Percentiles rank a stretch among this genome's conserved stretches.
These are phyloP conservation scores for Eruca vesicaria DNA, from an alignment of 441 rosid species.

Conservation along the genomic window DNA sequence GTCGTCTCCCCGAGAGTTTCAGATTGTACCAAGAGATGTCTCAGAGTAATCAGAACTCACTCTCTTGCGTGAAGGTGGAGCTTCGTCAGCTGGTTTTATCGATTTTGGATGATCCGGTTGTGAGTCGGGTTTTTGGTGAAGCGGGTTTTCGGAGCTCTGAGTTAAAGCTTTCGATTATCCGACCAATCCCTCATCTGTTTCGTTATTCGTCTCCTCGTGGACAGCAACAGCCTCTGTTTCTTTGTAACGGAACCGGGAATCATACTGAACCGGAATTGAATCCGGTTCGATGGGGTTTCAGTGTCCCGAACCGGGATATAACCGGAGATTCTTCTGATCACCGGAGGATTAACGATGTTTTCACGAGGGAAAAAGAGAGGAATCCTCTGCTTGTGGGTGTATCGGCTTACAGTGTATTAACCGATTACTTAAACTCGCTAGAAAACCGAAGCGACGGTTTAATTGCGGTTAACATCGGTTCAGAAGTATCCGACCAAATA, in stretches of 20 bases:
- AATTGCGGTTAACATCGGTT: slow-evolving; percentile 40
- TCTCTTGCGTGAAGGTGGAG: slow-evolving; percentile 71
- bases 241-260: slow-evolving; percentile 46
- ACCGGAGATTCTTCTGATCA: slow-evolving; percentile 51
- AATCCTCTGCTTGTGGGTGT: slow-evolving; percentile 79
- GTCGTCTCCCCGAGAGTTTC: slow-evolving; percentile 83
- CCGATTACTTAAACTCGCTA: slow-evolving; percentile 43
- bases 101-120: slow-evolving; percentile 88
- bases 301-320: slow-evolving; percentile 43
- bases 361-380: slow-evolving; percentile 46
- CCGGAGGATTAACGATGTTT: slow-evolving; percentile 53
- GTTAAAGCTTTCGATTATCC: slow-evolving; percentile 70
- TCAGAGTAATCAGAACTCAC: slow-evolving; percentile 40
- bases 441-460: slow-evolving; percentile 45
- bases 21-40: slow-evolving; percentile 64
- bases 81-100: slow-evolving; percentile 70
- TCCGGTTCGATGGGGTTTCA: slow-evolving; percentile 45
- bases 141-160: slow-evolving; percentile 90
- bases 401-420: slow-evolving; percentile 52
- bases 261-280: slow-evolving; percentile 23
- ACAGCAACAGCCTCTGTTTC: slow-evolving; percentile 54
- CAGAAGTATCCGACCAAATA: slow-evolving; percentile 36
- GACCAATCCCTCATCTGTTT: slow-evolving; percentile 66
- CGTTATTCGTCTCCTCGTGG: slow-evolving; percentile 47
- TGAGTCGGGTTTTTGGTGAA: slow-evolving; percentile 85